Conservation (phyloP, 179 eudicot genomes). For the Beta macrorhiza region DNA sequence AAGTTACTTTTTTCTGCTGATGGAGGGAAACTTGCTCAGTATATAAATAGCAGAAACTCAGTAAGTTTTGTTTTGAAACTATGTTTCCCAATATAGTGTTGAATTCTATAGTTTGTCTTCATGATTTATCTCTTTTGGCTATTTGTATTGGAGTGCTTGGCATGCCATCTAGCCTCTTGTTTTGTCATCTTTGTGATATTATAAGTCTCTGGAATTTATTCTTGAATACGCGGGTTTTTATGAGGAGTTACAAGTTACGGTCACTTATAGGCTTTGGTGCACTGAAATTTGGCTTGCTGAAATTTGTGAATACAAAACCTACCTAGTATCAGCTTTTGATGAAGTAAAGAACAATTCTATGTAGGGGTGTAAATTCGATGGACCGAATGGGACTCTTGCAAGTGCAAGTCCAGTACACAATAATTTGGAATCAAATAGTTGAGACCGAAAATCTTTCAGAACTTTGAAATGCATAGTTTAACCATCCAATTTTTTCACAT, state of each 20-base stretch:
- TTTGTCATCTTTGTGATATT: background rate
- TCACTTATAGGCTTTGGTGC: too few species aligned
- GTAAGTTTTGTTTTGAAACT: slow-evolving; percentile 42
- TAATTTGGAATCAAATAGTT: too few species aligned
- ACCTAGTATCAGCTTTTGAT: background rate
- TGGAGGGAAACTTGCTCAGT: slow-evolving; percentile 60
- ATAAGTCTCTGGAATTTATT: background rate
- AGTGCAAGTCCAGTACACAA: too few species aligned
- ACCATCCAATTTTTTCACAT: too few species aligned
- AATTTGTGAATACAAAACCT: background rate
- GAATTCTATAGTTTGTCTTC: background rate
- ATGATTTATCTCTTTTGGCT: background rate
- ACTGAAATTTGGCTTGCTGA: background rate
- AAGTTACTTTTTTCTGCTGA: slow-evolving; percentile 55
- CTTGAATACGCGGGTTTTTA: background rate
- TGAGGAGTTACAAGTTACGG: background rate
- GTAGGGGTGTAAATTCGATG: background rate
- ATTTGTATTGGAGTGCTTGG: background rate
- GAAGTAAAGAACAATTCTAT: background rate
- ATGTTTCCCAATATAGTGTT: slow-evolving; percentile 7
- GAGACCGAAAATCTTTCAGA: too few species aligned
- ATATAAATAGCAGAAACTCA: slow-evolving; percentile 55
- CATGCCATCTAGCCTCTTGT: background rate
- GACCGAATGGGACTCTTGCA: too few species aligned
- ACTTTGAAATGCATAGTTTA: too few species aligned